These are phyloP conservation scores for Paulownia fortunei DNA, from an alignment of 257 asterid species.

Conservation along the genomic window DNA sequence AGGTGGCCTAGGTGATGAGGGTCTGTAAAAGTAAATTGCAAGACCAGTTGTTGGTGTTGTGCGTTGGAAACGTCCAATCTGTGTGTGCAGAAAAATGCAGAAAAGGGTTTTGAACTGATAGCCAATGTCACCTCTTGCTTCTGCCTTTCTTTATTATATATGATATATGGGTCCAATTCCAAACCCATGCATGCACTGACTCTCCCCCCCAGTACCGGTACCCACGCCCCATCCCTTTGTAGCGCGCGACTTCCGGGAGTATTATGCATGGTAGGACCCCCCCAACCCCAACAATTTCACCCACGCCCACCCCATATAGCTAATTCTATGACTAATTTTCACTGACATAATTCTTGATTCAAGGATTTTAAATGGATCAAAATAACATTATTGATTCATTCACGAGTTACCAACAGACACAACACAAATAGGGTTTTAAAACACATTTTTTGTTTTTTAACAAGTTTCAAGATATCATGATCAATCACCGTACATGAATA, in stretches of 20 bases:
- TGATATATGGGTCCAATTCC: slow-evolving; percentile 1
- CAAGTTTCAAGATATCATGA: too few species aligned
- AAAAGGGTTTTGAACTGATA: slow-evolving; percentile 31
- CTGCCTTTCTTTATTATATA: background rate
- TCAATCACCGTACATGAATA: too few species aligned
- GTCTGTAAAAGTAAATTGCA: background rate
- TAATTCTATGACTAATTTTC: too few species aligned
- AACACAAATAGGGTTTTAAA: too few species aligned
- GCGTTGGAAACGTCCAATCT: slow-evolving; percentile 44
- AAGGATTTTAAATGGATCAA: too few species aligned
- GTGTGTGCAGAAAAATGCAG: background rate
- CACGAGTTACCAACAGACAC: too few species aligned
- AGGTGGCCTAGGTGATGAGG: slow-evolving; percentile 7
- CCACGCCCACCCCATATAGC: slow-evolving; percentile 7
- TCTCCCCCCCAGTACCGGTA: background rate
- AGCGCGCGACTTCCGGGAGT: slow-evolving; percentile 60
- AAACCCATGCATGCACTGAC: slow-evolving; percentile 26
- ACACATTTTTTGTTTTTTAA: too few species aligned
- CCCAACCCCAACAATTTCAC: slow-evolving; percentile 4
- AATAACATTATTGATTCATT: too few species aligned
- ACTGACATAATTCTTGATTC: too few species aligned
- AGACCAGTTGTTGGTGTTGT: background rate
- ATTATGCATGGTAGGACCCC: slow-evolving; percentile 28
- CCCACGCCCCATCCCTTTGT: slow-evolving; percentile 37
- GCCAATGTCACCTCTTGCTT: slow-evolving; percentile 42